Conservation (phyloP, 345 rosid genomes). For the Syzygium grande region DNA sequence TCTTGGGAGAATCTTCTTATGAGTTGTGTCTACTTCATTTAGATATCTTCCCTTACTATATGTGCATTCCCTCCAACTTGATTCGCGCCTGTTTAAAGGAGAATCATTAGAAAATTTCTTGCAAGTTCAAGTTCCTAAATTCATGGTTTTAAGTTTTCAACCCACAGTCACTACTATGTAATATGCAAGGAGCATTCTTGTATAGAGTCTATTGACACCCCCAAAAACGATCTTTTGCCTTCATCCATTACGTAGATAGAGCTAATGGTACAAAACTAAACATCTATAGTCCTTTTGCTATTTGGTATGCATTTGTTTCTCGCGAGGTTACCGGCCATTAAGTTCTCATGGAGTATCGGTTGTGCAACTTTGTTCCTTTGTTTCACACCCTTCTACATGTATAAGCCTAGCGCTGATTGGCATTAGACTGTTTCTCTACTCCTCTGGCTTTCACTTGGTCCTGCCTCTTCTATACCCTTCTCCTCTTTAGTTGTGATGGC, state of each 20-base stretch:
- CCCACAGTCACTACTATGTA: neutral
- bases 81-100: neutral
- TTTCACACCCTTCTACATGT: neutral
- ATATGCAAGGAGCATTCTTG: neutral
- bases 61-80: neutral
- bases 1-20: neutral
- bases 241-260: neutral
- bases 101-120: neutral
- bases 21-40: neutral
- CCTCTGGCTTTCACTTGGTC: neutral
- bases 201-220: neutral
- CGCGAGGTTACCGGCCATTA: rapidly evolving
- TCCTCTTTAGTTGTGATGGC: neutral
- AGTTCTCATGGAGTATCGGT: neutral
- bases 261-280: neutral
- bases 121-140: neutral
- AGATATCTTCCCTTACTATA: neutral
- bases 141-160: neutral
- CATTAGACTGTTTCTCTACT: neutral
- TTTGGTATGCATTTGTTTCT: neutral
- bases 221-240: neutral
- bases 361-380: neutral
- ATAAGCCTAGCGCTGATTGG: neutral
- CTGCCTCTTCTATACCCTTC: neutral
- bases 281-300: neutral